Percentiles rank a stretch among this genome's conserved stretches.
These are phyloP conservation scores for Lachnellula arida DNA, from an alignment of 2,329 filamentous ascomycete genomes.

Conservation along the genomic window DNA sequence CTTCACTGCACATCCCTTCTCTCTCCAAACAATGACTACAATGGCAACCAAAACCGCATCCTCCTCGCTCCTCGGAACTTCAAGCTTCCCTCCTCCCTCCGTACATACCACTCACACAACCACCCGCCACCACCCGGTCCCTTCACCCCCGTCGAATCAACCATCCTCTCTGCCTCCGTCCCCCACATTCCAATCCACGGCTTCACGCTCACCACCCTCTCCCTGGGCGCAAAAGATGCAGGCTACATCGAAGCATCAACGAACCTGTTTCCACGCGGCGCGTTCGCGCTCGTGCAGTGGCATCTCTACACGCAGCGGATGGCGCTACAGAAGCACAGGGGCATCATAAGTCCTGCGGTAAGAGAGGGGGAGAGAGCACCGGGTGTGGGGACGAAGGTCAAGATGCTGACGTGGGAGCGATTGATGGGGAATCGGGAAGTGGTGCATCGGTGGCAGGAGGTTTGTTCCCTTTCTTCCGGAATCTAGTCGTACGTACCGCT, in stretches of 20 bases:
- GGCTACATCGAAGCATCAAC: slow-evolving; percentile 84
- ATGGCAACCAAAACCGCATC: background rate
- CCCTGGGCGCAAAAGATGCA: slow-evolving; percentile 73
- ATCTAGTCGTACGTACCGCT: background rate
- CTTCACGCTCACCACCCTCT: slow-evolving; percentile 71
- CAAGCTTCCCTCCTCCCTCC: slow-evolving; percentile 17
- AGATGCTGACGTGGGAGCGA: slow-evolving; percentile 68
- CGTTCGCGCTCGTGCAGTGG: slow-evolving; percentile 77
- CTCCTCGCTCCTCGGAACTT: background rate
- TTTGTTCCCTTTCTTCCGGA: slow-evolving; percentile 36
- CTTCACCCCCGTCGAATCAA: slow-evolving; percentile 64
- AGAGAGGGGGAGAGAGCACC: slow-evolving; percentile 31
- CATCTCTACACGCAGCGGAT: slow-evolving; percentile 66
- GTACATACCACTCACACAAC: slow-evolving; percentile 63
- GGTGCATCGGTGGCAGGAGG: slow-evolving; percentile 81
- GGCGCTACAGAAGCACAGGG: slow-evolving; percentile 40
- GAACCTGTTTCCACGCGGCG: slow-evolving; percentile 73
- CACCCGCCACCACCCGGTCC: slow-evolving; percentile 53
- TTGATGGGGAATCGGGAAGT: slow-evolving; percentile 69
- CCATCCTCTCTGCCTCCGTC: slow-evolving; percentile 79
- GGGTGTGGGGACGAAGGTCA: slow-evolving; percentile 60
- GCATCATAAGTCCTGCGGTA: slow-evolving; percentile 32
- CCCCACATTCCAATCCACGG: slow-evolving; percentile 73
- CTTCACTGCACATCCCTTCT: background rate
- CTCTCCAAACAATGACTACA: background rate